Evolutionary conservation across 2,329 filamentous ascomycete genomes (phyloP).

Genomic region (Cladosporium colombiae): DNA sequence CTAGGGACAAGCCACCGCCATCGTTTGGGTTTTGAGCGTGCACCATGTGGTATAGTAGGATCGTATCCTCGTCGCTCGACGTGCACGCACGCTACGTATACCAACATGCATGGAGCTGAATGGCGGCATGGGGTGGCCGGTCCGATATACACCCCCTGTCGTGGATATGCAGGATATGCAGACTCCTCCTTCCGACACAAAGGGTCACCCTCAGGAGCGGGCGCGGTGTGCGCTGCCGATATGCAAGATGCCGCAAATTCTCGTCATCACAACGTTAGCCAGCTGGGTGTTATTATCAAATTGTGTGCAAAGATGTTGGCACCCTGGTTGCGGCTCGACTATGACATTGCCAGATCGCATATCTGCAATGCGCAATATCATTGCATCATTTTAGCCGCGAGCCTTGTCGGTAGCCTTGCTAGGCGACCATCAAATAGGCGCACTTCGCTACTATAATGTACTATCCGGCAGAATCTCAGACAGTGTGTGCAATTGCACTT

Average conservation of each 20-base stretch:
- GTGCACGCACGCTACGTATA: background rate
- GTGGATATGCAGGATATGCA: constrained; percentile 12
- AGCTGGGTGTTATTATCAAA: background rate
- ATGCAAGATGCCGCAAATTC: background rate
- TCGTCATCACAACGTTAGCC: constrained; percentile 4
- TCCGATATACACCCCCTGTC: constrained; percentile 9
- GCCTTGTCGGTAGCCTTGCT: background rate
- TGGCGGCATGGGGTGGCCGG: constrained; percentile 12
- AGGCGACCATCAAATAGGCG: background rate
- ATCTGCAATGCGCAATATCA: background rate
- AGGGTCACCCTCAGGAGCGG: background rate
- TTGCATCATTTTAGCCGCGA: constrained; percentile 14
- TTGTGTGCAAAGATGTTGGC: constrained; percentile 12
- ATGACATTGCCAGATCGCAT: background rate
- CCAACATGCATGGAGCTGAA: background rate
- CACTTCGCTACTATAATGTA: background rate
- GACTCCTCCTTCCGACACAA: background rate
- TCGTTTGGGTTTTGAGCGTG: background rate
- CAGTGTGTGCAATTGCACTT: background rate
- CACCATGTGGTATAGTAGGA: background rate
- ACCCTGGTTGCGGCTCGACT: background rate
- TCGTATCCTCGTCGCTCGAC: background rate
- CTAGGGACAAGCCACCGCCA: constrained; percentile 14
- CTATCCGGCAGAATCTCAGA: background rate
- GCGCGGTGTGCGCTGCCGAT: background rate